phyloP scores from a whole-genome alignment of 495 filamentous ascomycete species.

The Penicillium verhagenii region DNA sequence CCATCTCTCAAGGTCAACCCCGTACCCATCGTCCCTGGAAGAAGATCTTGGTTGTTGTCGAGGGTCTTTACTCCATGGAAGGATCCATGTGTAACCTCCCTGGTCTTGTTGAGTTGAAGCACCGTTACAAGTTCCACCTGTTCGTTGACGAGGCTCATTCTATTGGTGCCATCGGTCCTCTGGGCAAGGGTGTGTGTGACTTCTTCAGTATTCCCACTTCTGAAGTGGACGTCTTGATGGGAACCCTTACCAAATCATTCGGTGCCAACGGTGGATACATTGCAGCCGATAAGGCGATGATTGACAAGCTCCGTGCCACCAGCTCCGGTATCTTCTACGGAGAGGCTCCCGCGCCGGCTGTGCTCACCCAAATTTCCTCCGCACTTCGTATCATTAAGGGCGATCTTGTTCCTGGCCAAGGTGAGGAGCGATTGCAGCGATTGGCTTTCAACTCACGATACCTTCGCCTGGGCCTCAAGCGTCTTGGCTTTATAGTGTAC shows the following conservation, averaged over 20 bases:
- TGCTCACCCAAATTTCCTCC: conserved; percentile 83
- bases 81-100: conserved; percentile 97
- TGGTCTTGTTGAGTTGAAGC: conserved; percentile 78
- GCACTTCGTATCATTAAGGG: conserved; percentile 85
- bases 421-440: conserved; percentile 91
- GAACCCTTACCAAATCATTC: conserved; percentile 96
- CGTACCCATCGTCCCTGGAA: conserved; percentile 97
- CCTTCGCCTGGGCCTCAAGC: conserved; percentile 92
- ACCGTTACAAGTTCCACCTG: conserved; percentile 92
- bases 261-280: conserved; percentile 97
- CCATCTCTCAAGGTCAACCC: conserved; percentile 93
- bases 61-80: conserved; percentile 98
- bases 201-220: conserved; percentile 88
- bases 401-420: conserved; percentile 84
- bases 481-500: conserved; percentile 93
- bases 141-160: conserved; percentile 98
- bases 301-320: conserved; percentile 81
- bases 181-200: conserved; percentile 90
- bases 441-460: conserved; percentile 99
- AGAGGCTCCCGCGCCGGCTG: conserved; percentile 81
- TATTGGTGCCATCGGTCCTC: conserved; percentile 86
- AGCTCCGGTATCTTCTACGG: conserved; percentile 87
- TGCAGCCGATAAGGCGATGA: conserved; percentile 84
- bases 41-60: conserved; percentile 95
- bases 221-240: conserved; percentile 96